A percentile compares a stretch with the other conserved stretches of the same genome.
These are phyloP conservation scores for Penicillium sp. DNA, from an alignment of 2,329 filamentous ascomycete species.

Conservation along the genomic window DNA sequence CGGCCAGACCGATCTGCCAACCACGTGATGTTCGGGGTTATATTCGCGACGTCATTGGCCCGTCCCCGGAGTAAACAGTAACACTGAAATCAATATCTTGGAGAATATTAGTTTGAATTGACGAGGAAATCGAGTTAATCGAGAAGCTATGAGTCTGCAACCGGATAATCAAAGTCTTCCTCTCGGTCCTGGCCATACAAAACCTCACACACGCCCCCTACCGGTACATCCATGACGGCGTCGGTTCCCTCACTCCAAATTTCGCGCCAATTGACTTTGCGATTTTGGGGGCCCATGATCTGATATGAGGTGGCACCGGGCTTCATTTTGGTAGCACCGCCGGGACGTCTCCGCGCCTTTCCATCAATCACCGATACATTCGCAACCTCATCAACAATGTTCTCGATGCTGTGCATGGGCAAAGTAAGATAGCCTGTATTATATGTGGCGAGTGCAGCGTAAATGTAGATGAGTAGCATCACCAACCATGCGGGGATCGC, in stretches of 20 bases:
- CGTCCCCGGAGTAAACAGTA: not conserved
- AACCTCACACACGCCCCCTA: slow-evolving; percentile 90
- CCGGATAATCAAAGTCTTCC: slow-evolving; percentile 18
- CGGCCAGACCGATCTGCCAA: not conserved
- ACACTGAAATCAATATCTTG: not conserved
- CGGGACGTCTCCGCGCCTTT: slow-evolving; percentile 50
- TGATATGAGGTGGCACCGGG: slow-evolving; percentile 35
- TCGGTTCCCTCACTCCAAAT: slow-evolving; percentile 91
- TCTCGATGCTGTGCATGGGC: slow-evolving; percentile 70
- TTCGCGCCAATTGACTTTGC: slow-evolving; percentile 60
- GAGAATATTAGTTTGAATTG: not conserved
- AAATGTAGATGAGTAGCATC: slow-evolving; percentile 82
- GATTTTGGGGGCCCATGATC: slow-evolving; percentile 36
- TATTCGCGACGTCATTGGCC: slow-evolving; percentile 4
- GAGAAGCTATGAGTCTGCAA: slow-evolving; percentile 7
- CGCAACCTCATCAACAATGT: slow-evolving; percentile 81
- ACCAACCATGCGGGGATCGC: slow-evolving; percentile 86
- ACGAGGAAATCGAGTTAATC: not conserved
- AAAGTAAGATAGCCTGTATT: slow-evolving; percentile 84
- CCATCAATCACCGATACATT: slow-evolving; percentile 74
- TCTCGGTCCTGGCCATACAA: slow-evolving; percentile 62
- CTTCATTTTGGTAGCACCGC: slow-evolving; percentile 37
- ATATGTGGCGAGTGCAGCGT: slow-evolving; percentile 80
- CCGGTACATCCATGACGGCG: slow-evolving; percentile 91
- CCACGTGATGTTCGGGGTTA: not conserved